Evolutionary conservation across 2,329 filamentous ascomycete genomes (phyloP), one percentile per base, ranked within the genome.

Genomic region (Cercospora brassicicola): DNA sequence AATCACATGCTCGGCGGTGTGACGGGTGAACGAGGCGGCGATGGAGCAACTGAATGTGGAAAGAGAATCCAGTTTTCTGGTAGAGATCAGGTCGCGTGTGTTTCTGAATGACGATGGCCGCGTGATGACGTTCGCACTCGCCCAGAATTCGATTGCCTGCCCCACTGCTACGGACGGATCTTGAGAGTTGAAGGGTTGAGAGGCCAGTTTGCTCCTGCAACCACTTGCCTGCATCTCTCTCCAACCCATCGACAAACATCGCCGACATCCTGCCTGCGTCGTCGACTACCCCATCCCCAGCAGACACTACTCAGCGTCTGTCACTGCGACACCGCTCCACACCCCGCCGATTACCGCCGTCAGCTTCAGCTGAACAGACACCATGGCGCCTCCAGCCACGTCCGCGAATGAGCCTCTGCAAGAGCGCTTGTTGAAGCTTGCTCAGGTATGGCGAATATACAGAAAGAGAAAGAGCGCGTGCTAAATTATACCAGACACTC

Each of bases 401-500:
- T 57, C 69, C 18, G 64, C 67, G 62, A 70, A 69, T 39, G 63
- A 69, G 55, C 60, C 71, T 36, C 63, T 72, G n/a, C 72, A 73
- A 60, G 73, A 73, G 64, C 71, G 73, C 66, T 64, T 74, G 45
- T 53, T 74, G 62, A 69, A 72, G 45, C 74, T 98, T 74, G 93
- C 90, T 23, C 73, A 64, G 61, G 61, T 64, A 64, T 36, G 61
- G 20, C 3, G 20, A n/a, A 18, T 15, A 11, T 26, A 55, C n/a
- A 26, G 45, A 11, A 26, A 28, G 18, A 45, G 31, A 28, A 10
- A 64, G 20, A 45, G 18, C 30, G 33, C 48, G 15, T 26, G 36
- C 61, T 64, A 18, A 64, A 9, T 18, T 20, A 2, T 20, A 26
- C 23, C 89, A 96, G 81, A 98, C 94, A 56, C 85, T 98, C 74